Base-by-base conservation (phyloP, 176 grass and related monocot genomes). In the bread wheat (Triticum aestivum) region DNA sequence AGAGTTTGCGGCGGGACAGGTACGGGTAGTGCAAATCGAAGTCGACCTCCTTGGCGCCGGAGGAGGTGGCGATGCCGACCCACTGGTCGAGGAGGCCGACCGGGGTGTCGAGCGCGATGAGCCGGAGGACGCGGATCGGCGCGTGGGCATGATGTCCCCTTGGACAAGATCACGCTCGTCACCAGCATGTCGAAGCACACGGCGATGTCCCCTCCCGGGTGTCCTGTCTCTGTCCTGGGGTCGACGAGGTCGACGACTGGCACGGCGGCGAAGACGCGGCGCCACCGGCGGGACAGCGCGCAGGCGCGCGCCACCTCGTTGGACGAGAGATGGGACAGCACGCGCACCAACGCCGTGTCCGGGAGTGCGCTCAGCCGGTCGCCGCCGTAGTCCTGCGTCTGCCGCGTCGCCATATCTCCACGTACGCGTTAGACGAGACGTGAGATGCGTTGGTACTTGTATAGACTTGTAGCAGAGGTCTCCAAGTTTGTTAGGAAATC, bases 111-210 rank as follows among this genome's bases (percentile, higher is more conserved):
- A 47, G 26, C 2, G 3, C 78, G 11, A 12, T 0, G 13, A 80
- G 61, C 2, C 61, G 23, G 38, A 80, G 10, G 9, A 9, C 27
- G 14, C 38, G 38, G 77, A 79, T 80, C 8, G 24, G 38, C 78
- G 61, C 24, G 24, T 24, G 24, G 24, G 24, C 24, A 24, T 24
- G 24, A 24, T 24, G 24, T 24, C 24, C 12, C 23, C 62, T 21
- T 45, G 41, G 1, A 2, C 26, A 82, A 23, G 0, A 82, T 8
- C 9, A 30, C 59, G 45, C 20, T 14, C 13, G 63, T 68, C 15
- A 70, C 38, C 65, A 70, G 26, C 14, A 56, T 38, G 23, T 80
- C 78, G 61, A 80, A 80, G 78, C 78, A 80, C 37, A 20, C n/a
- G 35, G 67, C 34, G 1, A 27, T 11, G 61, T 13, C 11, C 24